Evolutionary conservation across 2,329 filamentous ascomycete species (phyloP).

Genomic region (Alternaria viburni): DNA sequence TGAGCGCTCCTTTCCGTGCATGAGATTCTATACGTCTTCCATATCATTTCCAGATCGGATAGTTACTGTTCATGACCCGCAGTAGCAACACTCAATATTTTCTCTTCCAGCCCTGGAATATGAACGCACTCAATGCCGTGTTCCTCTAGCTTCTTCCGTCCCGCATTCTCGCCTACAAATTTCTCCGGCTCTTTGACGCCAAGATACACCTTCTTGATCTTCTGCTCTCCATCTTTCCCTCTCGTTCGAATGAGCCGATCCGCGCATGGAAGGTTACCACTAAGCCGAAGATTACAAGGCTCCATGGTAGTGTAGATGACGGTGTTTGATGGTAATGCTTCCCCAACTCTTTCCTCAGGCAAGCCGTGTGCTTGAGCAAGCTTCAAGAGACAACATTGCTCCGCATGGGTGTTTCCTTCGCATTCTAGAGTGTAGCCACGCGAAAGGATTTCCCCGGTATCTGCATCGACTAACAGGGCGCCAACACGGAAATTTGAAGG

Average conservation of each 20-base stretch:
- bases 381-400: slow-evolving; percentile 90
- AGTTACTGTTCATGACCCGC: slow-evolving; percentile 69
- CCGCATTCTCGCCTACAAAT: slow-evolving; percentile 84
- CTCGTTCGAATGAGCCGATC: slow-evolving; percentile 71
- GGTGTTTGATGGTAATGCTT: slow-evolving; percentile 60
- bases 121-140: slow-evolving; percentile 77
- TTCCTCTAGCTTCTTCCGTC: slow-evolving; percentile 70
- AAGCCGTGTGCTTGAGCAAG: slow-evolving; percentile 51
- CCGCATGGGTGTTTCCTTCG: slow-evolving; percentile 92
- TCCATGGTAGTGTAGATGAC: slow-evolving; percentile 93
- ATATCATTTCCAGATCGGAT: not conserved
- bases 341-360: slow-evolving; percentile 62
- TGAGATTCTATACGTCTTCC: not conserved
- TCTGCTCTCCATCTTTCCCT: slow-evolving; percentile 54
- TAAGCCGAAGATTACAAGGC: slow-evolving; percentile 76
- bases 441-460: slow-evolving; percentile 67
- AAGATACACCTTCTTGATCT: slow-evolving; percentile 80
- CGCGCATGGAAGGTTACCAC: slow-evolving; percentile 77
- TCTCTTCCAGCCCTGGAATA: slow-evolving; percentile 75
- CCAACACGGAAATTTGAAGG: slow-evolving; percentile 94
- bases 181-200: slow-evolving; percentile 89
- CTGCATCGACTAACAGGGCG: slow-evolving; percentile 75
- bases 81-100: slow-evolving; percentile 82
- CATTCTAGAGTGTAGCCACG: slow-evolving; percentile 92
- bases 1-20: no score